Percentiles rank a stretch among this genome's conserved stretches.
phyloP scores from a whole-genome alignment of 2,329 filamentous ascomycete genomes.

The Aspergillus ibericus region DNA sequence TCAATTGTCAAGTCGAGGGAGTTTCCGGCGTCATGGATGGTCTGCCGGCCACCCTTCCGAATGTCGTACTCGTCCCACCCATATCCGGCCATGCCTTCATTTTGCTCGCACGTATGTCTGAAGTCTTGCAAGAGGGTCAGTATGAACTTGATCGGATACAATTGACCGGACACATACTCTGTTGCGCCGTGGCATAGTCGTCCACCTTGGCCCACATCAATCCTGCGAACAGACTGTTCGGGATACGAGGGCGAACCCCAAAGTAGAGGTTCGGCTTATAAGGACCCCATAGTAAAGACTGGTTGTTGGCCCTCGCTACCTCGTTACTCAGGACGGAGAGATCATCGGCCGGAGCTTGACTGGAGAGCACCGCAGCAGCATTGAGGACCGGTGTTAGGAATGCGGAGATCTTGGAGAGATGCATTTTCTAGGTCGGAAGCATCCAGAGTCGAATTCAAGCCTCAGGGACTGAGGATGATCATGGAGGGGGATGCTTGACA shows the following conservation, averaged over 20 bases:
- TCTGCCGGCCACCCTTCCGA: conserved; percentile 80
- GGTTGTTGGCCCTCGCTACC: conserved; percentile 60
- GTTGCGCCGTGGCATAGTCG: conserved; percentile 70
- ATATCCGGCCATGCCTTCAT: conserved; percentile 90
- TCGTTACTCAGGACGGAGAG: conserved; percentile 41
- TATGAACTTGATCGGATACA: background rate
- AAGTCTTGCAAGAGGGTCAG: conserved; percentile 60
- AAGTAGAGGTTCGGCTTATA: conserved; percentile 96
- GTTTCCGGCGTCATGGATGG: conserved; percentile 87
- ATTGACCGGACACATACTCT: conserved; percentile 57
- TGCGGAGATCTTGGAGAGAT: conserved; percentile 28
- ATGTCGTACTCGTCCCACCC: conserved; percentile 98
- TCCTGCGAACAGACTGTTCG: conserved; percentile 76
- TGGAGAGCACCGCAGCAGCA: conserved; percentile 30
- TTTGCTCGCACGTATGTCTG: conserved; percentile 92
- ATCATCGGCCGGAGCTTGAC: conserved; percentile 30
- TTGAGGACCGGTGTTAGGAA: conserved; percentile 30
- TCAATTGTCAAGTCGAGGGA: conserved; percentile 86
- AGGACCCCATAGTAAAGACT: conserved; percentile 91
- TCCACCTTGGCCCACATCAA: conserved; percentile 89
- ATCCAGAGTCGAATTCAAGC: conserved; percentile 16
- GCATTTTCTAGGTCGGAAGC: conserved; percentile 30
- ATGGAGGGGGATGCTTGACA: conserved; percentile 9
- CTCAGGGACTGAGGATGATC: conserved; percentile 18
- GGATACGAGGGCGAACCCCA: conserved; percentile 77